Base-by-base conservation (phyloP, 2,329 filamentous ascomycete genomes). In the Colletotrichum acutatum region DNA sequence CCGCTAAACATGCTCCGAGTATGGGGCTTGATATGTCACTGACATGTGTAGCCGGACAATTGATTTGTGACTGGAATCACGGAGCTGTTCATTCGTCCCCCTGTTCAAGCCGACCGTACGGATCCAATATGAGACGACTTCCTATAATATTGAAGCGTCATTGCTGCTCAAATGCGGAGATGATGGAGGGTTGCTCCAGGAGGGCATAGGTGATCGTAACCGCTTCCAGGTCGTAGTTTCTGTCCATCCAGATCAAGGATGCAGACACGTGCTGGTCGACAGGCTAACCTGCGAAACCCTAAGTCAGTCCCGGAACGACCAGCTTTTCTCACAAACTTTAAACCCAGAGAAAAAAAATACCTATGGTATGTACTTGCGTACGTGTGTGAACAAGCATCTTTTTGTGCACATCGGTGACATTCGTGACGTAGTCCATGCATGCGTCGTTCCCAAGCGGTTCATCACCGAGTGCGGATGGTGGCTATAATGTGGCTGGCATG, bases 371-470 rank as follows among this genome's bases (percentile, higher is more conserved):
- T 49, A n/a, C 53, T 42, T 42, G 37, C 37, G 61, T 24, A 28
- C 37, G 16, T 42, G 37, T 46, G 16, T 57, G 66, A 42, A 65
- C 56, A 65, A 46, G 66, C 70, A 59, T 70, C 28, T 42, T 16
- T 26, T 60, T 37, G 70, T 70, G 70, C 70, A 71, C 56, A 19
- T 53, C 9, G 56, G 65, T 57, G 42, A 49, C 26, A 64, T 37
- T 63, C 68, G 68, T 74, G 71, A 74, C 71, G 71, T 74, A 74
- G 62, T 52, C 62, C 46, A 63, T 59, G 68, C 62, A 54, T 49
- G 49, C 49, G 57, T 34, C 62, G 37, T 14, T 30, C 49, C 57
- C 14, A 54, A 34, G 57, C 26, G 68, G n/a, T 67, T 72, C 57
- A 70, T 57, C 60, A 52, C 34, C 66, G 66, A 72, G 56, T 42